Conservation (phyloP, 2,329 filamentous ascomycete species). For the Canariomyces notabilis region DNA sequence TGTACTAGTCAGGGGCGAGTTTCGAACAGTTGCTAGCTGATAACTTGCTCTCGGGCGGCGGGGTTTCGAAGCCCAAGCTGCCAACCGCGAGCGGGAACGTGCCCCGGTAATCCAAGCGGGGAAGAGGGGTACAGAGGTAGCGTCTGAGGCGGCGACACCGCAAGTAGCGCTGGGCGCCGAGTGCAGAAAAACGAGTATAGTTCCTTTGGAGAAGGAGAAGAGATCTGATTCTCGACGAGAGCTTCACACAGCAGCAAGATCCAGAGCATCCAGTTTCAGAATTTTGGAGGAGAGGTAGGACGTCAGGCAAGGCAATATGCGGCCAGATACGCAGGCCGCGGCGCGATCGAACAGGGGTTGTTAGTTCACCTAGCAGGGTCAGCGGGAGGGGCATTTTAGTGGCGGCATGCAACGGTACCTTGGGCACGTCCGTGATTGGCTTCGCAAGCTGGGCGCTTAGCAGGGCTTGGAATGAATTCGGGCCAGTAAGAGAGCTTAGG, state of each 20-base stretch:
- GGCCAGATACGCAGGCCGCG: slow-evolving; percentile 27
- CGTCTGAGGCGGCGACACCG: too few species aligned
- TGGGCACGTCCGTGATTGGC: slow-evolving; percentile 25
- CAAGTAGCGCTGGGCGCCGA: neutral
- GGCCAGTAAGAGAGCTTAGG: slow-evolving; percentile 19
- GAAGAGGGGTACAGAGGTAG: neutral
- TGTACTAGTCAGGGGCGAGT: neutral
- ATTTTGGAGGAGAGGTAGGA: slow-evolving; percentile 3
- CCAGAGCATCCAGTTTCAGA: slow-evolving; percentile 8
- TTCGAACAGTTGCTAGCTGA: neutral
- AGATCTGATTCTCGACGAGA: neutral
- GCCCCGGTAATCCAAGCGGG: slow-evolving; percentile 5
- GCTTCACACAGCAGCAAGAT: slow-evolving; percentile 7
- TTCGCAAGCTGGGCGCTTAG: slow-evolving; percentile 24
- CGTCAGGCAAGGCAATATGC: slow-evolving; percentile 26
- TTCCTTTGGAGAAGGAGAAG: too few species aligned
- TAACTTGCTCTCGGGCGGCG: neutral
- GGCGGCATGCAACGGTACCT: slow-evolving; percentile 16
- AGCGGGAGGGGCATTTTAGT: slow-evolving; percentile 2
- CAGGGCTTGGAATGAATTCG: slow-evolving; percentile 9
- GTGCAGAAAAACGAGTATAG: slow-evolving; percentile 2
- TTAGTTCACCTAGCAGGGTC: too few species aligned
- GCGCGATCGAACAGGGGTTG: slow-evolving; percentile 19
- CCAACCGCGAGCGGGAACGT: slow-evolving; percentile 11
- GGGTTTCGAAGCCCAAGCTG: slow-evolving; percentile 9